Evolutionary conservation across 495 filamentous ascomycete species (phyloP), one percentile per base, ranked within the genome.

Genomic region (Rostrohypoxylon terebratum): DNA sequence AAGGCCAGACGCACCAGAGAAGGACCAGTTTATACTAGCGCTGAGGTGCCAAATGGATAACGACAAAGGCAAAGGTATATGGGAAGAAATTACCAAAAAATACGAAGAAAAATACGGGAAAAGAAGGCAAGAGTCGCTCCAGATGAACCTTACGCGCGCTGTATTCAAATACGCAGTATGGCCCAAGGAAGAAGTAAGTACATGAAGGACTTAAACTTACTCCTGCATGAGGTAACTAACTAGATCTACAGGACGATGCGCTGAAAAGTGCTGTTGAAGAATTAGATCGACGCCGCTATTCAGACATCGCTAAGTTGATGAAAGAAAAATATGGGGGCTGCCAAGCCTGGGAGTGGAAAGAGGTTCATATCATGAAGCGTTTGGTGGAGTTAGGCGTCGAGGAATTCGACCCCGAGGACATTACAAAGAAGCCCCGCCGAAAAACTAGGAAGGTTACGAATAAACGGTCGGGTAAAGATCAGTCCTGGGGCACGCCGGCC

Each of bases 21-120:
- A 84, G 28, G 83, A 83, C 69, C 77, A 78, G 28, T 84, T 71
- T 57, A 77, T 86, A 14, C 78, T 85, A 38, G 77, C 82, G 45
- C 75, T 83, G 14, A 77, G 82, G 14, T 83, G 81, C 48, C 72
- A 81, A 59, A 79, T 79, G 65, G 72, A 81, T n/a, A 73, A 77
- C 28, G 81, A 82, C 18, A 84, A 83, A 63, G 84, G 84, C 36
- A 84, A 86, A 73, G 84, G 83, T 1, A 86, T 86, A 81, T 86
- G 84, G 84, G 81, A 84, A 36, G 78, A 81, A 51, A 86, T 85
- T 67, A 82, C 81, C 62, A 76, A 77, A n/a, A 78, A 80, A 45
- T 86, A 81, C 69, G 77, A 81, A 31, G 79, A 80, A 31, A 78
- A 73, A 50, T 82, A 61, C 38, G 72, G 72, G 4, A 72, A 75